phyloP scores from a whole-genome alignment of 306 rosid genomes.

The Fragaria nilgerrensis region DNA sequence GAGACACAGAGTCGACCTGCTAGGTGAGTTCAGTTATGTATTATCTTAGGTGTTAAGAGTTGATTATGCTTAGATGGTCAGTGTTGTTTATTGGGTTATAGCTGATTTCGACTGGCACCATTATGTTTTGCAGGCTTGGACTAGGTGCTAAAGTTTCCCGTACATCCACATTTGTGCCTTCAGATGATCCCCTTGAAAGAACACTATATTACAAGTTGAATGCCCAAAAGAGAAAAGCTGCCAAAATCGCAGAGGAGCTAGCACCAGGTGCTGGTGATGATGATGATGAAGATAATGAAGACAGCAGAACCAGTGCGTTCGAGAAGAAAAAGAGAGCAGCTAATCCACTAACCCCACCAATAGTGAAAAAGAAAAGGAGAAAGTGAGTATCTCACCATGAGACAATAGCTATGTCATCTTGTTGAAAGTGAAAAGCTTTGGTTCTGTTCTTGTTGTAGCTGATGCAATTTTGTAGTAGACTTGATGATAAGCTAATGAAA shows the following conservation, averaged over 20 bases:
- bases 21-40: slow-evolving; percentile 33
- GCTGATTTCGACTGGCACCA: neutral
- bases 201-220: slow-evolving; percentile 57
- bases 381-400: slow-evolving; percentile 29
- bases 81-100: neutral
- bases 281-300: slow-evolving; percentile 38
- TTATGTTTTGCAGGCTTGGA: slow-evolving; percentile 60
- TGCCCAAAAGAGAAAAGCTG: slow-evolving; percentile 52
- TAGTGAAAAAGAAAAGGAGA: slow-evolving; percentile 46
- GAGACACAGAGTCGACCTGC: slow-evolving; percentile 48
- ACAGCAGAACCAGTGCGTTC: slow-evolving; percentile 68
- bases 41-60: neutral
- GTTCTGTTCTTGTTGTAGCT: neutral
- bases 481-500: neutral
- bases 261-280: slow-evolving; percentile 25
- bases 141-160: slow-evolving; percentile 76
- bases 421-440: neutral
- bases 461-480: neutral
- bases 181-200: slow-evolving; percentile 66
- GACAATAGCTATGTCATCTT: neutral
- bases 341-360: slow-evolving; percentile 23
- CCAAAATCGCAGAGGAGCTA: slow-evolving; percentile 46
- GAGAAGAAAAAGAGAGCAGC: slow-evolving; percentile 60
- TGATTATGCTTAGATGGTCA: slow-evolving; percentile 3
- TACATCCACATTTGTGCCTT: slow-evolving; percentile 48